These are phyloP conservation scores for Verbena officinalis DNA, from an alignment of 257 asterid species.

Conservation along the genomic window DNA sequence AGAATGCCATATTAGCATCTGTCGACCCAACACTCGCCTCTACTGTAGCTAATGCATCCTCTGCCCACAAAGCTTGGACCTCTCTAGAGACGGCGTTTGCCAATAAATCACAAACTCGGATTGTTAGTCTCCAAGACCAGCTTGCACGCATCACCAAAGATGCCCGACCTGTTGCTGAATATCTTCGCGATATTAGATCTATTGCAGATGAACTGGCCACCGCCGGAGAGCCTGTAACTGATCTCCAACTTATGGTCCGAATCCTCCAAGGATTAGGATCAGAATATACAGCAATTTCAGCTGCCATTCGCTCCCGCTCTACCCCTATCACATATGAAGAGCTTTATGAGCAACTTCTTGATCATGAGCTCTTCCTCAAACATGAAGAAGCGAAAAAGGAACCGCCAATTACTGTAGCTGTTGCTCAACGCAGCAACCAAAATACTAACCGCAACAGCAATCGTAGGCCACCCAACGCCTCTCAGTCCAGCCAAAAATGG, in stretches of 20 bases:
- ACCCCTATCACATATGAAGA: background rate
- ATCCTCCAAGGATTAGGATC: background rate
- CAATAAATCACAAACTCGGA: background rate
- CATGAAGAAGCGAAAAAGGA: background rate
- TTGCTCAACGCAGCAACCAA: background rate
- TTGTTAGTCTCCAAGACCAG: background rate
- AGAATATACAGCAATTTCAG: background rate
- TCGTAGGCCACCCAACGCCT: too few species aligned
- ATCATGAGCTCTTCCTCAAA: background rate
- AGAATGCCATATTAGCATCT: background rate
- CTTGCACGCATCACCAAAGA: background rate
- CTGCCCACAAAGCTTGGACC: background rate
- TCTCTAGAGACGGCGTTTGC: background rate
- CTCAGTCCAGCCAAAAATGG: too few species aligned
- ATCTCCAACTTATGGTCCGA: background rate
- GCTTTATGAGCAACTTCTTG: background rate
- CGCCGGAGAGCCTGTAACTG: background rate
- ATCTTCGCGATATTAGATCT: background rate
- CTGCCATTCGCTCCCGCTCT: background rate
- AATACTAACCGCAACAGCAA: too few species aligned
- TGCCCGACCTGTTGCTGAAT: background rate
- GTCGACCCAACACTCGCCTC: background rate
- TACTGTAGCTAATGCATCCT: background rate
- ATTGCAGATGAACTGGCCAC: background rate
- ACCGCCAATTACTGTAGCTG: background rate